Evolutionary conservation across 257 asterid genomes (phyloP).

Genomic region (Cordia subcordata): DNA sequence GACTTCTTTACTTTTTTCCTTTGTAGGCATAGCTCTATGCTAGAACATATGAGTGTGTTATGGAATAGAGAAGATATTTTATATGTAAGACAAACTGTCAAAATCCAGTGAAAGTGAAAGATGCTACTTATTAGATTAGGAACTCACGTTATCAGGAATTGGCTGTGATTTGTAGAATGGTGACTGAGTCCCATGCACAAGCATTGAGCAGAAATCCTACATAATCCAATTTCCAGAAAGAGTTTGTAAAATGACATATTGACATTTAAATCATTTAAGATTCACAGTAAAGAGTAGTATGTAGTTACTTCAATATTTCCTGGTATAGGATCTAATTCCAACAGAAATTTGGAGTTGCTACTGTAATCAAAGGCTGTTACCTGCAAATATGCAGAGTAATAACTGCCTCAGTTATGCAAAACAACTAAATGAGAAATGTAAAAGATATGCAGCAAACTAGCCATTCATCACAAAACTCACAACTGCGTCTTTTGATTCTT

Average conservation of each 20-base stretch:
- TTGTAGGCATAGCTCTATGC: no score
- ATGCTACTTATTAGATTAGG: no score
- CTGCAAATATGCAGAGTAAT: no score
- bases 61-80: no score
- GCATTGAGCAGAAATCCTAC: slow-evolving; percentile 71
- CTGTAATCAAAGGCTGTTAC: slow-evolving; percentile 72
- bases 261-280: slow-evolving; percentile 9
- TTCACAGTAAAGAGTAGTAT: slow-evolving; percentile 13
- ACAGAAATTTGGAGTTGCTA: slow-evolving; percentile 48
- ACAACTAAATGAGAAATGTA: background rate
- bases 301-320: slow-evolving; percentile 53
- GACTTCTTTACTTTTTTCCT: no score
- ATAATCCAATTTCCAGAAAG: slow-evolving; percentile 17
- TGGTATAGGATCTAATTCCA: slow-evolving; percentile 61
- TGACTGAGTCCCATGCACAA: slow-evolving; percentile 42
- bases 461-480: slow-evolving; percentile 31
- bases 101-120: no score
- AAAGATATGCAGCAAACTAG: background rate
- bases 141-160: slow-evolving; percentile 73
- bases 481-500: slow-evolving; percentile 54
- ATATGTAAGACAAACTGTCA: no score
- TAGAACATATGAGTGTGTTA: no score
- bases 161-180: slow-evolving; percentile 87
- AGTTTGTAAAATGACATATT: slow-evolving; percentile 4
- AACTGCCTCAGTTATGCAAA: no score